Base-by-base conservation (phyloP, 768 basidiomycete genomes). In the Boletus sensibilis region DNA sequence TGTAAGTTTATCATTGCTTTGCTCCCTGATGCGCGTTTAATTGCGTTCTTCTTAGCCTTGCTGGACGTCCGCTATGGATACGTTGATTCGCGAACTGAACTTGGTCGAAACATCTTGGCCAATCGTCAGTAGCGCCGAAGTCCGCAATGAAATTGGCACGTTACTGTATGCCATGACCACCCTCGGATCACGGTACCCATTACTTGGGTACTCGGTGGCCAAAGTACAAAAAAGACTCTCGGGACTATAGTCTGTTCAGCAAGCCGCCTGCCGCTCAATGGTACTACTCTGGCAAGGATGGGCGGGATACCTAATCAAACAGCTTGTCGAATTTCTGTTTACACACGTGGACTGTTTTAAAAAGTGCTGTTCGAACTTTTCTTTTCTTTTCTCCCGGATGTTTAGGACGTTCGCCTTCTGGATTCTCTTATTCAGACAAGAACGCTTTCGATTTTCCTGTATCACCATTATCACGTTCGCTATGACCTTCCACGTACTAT, bases 1-100 rank as follows among this genome's bases (percentile, higher is more conserved):
- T 50, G 88, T 90, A 75, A 60, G 87, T 73, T 9, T 47, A n/a
- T 37, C 20, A 4, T 13, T 47, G 5, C 14, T 38, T 38, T 43
- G 13, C 50, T 58, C 41, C 42, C 37, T 59, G 33, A 43, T 51
- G 13, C n/a, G n/a, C 31, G 13, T 54, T 42, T 60, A 41, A 64
- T 55, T 31, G 48, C 31, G 6, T 42, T 37, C 21, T 47, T 49
- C 61, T 33, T 60, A 88, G 88, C 81, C 84, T 10, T 89, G 87
- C 61, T 90, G 89, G 89, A 84, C 84, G 16, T 77, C 76, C 51
- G 84, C 80, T 37, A 84, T 86, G 49, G 86, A 88, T 67, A 81
- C 83, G 18, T 72, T 90, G 56, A 79, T 87, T 50, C 78, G 81
- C 41, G 86, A 90, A 67, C 76, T 88, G n/a, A 78, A 84, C 52